phyloP scores from a whole-genome alignment of 176 grass and related monocot genomes.

The Elymus sibiricus region DNA sequence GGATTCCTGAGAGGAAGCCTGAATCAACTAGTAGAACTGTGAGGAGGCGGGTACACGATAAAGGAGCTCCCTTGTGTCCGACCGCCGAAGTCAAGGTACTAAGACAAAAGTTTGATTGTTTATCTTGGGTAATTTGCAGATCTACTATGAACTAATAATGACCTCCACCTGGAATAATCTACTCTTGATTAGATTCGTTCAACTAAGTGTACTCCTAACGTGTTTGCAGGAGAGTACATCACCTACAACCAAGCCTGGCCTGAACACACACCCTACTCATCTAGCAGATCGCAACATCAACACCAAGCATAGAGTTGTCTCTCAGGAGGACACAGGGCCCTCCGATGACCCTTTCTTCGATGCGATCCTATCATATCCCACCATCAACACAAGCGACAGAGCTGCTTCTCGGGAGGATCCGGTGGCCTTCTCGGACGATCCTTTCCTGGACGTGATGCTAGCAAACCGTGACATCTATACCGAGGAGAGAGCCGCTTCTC shows the following conservation, averaged over 20 bases:
- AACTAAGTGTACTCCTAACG: not conserved
- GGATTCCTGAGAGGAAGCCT: slow-evolving; percentile 38
- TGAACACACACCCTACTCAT: slow-evolving; percentile 1
- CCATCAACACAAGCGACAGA: not conserved
- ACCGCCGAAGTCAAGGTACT: slow-evolving; percentile 40
- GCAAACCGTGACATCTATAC: slow-evolving; percentile 5
- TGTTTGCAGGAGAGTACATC: slow-evolving; percentile 47
- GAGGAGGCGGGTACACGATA: not conserved
- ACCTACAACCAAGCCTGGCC: slow-evolving; percentile 21
- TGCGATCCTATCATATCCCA: slow-evolving; percentile 13
- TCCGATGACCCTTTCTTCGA: slow-evolving; percentile 44
- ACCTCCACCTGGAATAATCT: not conserved
- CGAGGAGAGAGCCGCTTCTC: not conserved
- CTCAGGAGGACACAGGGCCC: not conserved
- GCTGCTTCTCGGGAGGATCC: not conserved
- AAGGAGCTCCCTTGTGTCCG: not conserved
- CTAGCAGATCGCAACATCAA: slow-evolving; percentile 4
- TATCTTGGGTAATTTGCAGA: slow-evolving; percentile 17
- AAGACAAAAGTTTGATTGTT: not conserved
- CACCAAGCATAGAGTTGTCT: not conserved
- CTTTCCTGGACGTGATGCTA: slow-evolving; percentile 11
- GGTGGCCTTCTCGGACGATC: not conserved
- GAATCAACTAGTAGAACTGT: slow-evolving; percentile 19
- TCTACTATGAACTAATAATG: not conserved
- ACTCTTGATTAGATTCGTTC: not conserved